Evolutionary conservation across 2,329 filamentous ascomycete genomes (phyloP).

Genomic region (Scedosporium apiospermum): DNA sequence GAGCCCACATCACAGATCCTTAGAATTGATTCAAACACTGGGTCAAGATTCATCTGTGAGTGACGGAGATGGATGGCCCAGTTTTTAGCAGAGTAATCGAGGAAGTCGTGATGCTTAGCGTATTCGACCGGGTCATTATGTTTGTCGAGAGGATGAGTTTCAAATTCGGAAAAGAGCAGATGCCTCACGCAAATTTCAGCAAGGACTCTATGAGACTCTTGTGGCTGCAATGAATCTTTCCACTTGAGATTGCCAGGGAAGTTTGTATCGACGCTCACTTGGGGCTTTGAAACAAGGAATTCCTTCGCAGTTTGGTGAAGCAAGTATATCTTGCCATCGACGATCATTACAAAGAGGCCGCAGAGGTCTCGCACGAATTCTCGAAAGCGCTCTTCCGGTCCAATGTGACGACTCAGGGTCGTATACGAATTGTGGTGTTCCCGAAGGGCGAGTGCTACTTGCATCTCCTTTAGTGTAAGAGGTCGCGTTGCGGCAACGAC

Average conservation of each 20-base stretch:
- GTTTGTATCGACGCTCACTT: not conserved
- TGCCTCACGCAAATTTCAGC: not conserved
- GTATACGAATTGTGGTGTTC: not conserved
- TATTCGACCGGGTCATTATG: not conserved
- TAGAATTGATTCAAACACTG: not conserved
- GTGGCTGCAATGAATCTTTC: not conserved
- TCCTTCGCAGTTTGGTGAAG: constrained; percentile 23
- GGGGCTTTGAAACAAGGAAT: constrained; percentile 13
- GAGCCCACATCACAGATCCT: not conserved
- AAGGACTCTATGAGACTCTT: not conserved
- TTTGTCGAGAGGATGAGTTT: not conserved
- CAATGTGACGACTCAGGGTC: not conserved
- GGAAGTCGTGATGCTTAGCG: constrained; percentile 1
- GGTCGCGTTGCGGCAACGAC: constrained; percentile 15
- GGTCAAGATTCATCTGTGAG: not conserved
- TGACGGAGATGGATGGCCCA: constrained; percentile 9
- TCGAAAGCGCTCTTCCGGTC: constrained; percentile 3
- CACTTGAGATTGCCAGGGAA: not conserved
- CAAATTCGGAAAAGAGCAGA: constrained; percentile 2
- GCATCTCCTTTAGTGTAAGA: constrained; percentile 15
- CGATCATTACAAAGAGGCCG: constrained; percentile 22
- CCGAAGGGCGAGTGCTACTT: constrained; percentile 9
- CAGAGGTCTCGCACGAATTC: constrained; percentile 15
- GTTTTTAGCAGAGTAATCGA: constrained; percentile 10
- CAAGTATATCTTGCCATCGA: constrained; percentile 14